Evolutionary conservation across 345 rosid genomes (phyloP).

Genomic region (Syzygium jambos): DNA sequence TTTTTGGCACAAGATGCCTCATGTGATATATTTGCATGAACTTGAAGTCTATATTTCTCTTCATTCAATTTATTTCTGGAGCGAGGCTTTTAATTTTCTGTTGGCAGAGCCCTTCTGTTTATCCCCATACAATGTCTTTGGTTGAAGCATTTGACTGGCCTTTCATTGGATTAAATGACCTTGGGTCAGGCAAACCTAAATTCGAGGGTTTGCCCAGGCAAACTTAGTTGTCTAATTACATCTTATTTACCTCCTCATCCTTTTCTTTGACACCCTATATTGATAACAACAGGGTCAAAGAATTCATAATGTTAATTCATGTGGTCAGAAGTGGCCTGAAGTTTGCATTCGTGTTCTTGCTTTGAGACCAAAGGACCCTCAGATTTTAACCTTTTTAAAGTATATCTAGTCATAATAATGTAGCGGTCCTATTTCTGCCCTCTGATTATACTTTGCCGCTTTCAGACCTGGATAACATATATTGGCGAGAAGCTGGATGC

Average conservation of each 20-base stretch:
- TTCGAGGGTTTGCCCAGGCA: neutral
- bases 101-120: neutral
- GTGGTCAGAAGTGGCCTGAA: neutral
- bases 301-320: neutral
- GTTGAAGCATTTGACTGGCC: neutral
- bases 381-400: neutral
- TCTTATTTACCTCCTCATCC: neutral
- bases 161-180: neutral
- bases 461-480: conserved; percentile 79
- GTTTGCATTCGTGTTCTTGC: neutral
- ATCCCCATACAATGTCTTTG: neutral
- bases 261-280: neutral
- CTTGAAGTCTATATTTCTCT: neutral
- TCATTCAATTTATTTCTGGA: neutral
- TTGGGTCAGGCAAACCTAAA: neutral
- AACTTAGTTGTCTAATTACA: neutral
- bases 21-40: neutral
- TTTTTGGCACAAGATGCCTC: neutral
- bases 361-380: neutral
- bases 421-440: neutral
- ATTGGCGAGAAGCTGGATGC: conserved; percentile 83
- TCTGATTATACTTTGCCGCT: neutral
- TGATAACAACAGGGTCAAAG: neutral
- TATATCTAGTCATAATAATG: neutral
- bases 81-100: neutral